Conservation (phyloP, 345 rosid species). For the Clausena lansium region DNA sequence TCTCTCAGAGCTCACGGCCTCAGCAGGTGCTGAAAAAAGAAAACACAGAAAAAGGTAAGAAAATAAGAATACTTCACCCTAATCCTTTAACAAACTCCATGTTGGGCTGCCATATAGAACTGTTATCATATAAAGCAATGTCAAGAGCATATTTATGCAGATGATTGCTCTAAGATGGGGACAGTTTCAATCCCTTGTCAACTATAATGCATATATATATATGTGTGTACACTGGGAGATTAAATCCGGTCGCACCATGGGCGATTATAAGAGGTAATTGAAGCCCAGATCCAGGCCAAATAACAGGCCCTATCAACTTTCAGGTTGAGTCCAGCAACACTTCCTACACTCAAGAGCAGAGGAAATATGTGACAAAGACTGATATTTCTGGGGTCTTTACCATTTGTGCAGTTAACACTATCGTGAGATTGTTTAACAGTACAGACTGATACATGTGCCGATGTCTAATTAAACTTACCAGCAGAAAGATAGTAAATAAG, state of each 20-base stretch:
- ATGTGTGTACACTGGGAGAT: not conserved
- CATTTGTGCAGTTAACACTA: not conserved
- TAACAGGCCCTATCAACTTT: not conserved
- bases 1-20: slow-evolving; percentile 32
- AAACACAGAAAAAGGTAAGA: not conserved
- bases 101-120: not conserved
- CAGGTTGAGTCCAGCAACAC: not conserved
- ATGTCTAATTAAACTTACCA: not conserved
- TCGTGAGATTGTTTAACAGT: not conserved
- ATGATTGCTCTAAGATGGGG: not conserved
- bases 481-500: not conserved
- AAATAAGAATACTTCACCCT: not conserved
- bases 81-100: not conserved
- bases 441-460: not conserved
- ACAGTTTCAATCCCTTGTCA: not conserved
- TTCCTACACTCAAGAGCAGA: not conserved
- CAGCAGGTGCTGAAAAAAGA: slow-evolving; percentile 29
- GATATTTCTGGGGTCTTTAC: not conserved
- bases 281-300: not conserved
- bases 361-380: not conserved
- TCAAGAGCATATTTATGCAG: not conserved
- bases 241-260: not conserved
- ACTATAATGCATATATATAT: not conserved
- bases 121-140: not conserved
- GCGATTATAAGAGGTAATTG: not conserved